phyloP scores from a whole-genome alignment of 1,284 basidiomycete genomes.

The Anthracocystis setariae region DNA sequence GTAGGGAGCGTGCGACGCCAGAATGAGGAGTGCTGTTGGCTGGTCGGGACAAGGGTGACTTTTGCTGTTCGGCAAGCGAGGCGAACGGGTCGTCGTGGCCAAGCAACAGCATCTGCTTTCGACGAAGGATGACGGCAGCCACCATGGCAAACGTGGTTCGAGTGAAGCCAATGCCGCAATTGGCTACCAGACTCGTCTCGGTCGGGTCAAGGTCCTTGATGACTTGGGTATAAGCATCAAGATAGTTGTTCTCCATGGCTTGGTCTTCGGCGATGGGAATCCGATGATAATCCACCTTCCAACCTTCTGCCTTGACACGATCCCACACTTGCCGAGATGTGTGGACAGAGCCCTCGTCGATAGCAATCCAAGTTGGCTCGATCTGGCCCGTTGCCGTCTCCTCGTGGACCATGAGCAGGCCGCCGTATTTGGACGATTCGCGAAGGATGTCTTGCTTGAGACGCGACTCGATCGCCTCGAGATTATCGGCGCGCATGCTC shows the following conservation, averaged over 20 bases:
- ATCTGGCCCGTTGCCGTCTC: slow-evolving; percentile 70
- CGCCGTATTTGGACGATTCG: slow-evolving; percentile 86
- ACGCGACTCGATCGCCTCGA: slow-evolving; percentile 92
- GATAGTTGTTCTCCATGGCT: slow-evolving; percentile 69
- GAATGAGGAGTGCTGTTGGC: slow-evolving; percentile 41
- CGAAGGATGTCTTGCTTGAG: slow-evolving; percentile 89
- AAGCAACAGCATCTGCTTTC: slow-evolving; percentile 82
- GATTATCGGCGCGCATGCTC: slow-evolving; percentile 90
- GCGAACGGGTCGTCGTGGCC: slow-evolving; percentile 81
- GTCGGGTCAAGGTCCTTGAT: slow-evolving; percentile 84
- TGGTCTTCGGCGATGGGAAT: slow-evolving; percentile 82
- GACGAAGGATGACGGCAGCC: slow-evolving; percentile 85
- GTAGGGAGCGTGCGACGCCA: slow-evolving; percentile 46
- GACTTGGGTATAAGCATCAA: slow-evolving; percentile 89
- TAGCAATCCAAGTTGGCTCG: slow-evolving; percentile 92
- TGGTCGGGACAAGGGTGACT: slow-evolving; percentile 28
- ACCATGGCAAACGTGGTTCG: slow-evolving; percentile 98
- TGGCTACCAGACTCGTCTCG: slow-evolving; percentile 87
- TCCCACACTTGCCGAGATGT: slow-evolving; percentile 84
- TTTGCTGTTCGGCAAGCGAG: slow-evolving; percentile 22
- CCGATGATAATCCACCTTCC: slow-evolving; percentile 77
- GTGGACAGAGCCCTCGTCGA: slow-evolving; percentile 83
- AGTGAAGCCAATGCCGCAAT: slow-evolving; percentile 96
- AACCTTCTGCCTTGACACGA: slow-evolving; percentile 79
- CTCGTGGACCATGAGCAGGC: slow-evolving; percentile 91